Evolutionary conservation across 2,329 filamentous ascomycete genomes (phyloP).

Genomic region (Bipolaris gigantea): DNA sequence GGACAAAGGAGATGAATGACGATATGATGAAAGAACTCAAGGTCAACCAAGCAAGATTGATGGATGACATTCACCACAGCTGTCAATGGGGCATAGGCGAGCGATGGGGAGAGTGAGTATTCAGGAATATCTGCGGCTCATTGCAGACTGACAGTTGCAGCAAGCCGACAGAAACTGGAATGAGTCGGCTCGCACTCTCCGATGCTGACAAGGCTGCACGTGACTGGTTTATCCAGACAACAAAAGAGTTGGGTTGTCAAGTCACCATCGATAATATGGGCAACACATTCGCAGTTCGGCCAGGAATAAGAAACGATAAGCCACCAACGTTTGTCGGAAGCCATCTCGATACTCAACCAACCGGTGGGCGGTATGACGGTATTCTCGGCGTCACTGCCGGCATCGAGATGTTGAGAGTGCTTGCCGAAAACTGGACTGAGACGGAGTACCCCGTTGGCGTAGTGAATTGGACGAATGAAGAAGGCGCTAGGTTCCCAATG

Average conservation of each 20-base stretch:
- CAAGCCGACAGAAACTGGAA: constrained; percentile 67
- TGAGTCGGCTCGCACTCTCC: constrained; percentile 72
- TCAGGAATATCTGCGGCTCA: neutral
- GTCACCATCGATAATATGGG: constrained; percentile 75
- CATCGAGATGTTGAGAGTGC: constrained; percentile 69
- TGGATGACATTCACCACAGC: constrained; percentile 65
- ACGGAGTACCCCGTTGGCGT: constrained; percentile 73
- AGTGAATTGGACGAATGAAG: constrained; percentile 82
- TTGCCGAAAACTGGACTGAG: constrained; percentile 68
- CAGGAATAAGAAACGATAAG: constrained; percentile 59
- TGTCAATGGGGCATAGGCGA: constrained; percentile 69
- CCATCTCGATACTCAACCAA: constrained; percentile 61
- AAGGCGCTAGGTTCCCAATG: constrained; percentile 77
- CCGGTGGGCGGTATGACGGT: constrained; percentile 72
- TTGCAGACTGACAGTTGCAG: constrained; percentile 35
- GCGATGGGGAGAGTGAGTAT: constrained; percentile 64
- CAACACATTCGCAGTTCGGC: constrained; percentile 75
- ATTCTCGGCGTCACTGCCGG: constrained; percentile 74
- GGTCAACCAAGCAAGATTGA: constrained; percentile 62
- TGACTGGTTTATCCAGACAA: constrained; percentile 73
- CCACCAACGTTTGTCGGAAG: constrained; percentile 70
- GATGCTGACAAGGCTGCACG: constrained; percentile 71
- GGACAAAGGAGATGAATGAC: constrained; percentile 54
- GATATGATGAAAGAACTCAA: constrained; percentile 56
- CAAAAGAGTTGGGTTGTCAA: constrained; percentile 64